phyloP scores from a whole-genome alignment of 495 filamentous ascomycete genomes.

The Articulospora tetracladia region DNA sequence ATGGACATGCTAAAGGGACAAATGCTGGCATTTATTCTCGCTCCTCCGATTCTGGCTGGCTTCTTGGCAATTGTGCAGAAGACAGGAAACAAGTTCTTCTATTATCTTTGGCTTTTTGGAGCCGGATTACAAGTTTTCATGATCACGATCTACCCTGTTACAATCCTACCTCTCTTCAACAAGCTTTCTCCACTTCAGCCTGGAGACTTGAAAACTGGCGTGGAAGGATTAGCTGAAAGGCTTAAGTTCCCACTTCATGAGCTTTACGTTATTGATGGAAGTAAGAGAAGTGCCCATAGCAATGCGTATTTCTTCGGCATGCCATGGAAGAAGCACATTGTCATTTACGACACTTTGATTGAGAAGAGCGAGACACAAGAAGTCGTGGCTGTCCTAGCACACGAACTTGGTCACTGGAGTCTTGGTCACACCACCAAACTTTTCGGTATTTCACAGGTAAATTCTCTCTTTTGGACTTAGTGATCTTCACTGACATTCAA shows the following conservation, averaged over 20 bases:
- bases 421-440: conserved; percentile 91
- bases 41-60: conserved; percentile 80
- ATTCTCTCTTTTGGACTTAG: neutral
- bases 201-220: conserved; percentile 79
- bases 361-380: conserved; percentile 90
- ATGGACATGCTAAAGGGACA: conserved; percentile 92
- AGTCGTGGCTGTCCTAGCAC: conserved; percentile 90
- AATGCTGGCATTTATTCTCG: conserved; percentile 71
- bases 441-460: conserved; percentile 83
- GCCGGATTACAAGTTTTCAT: conserved; percentile 84
- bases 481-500: conserved; percentile 26
- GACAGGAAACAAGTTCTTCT: conserved; percentile 91
- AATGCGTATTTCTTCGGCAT: conserved; percentile 98
- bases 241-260: conserved; percentile 88
- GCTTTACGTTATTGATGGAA: conserved; percentile 94
- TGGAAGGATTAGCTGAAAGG: conserved; percentile 78
- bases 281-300: conserved; percentile 93
- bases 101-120: conserved; percentile 93
- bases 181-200: conserved; percentile 91
- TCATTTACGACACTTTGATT: conserved; percentile 96
- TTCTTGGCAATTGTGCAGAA: conserved; percentile 89
- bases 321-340: conserved; percentile 99
- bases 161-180: conserved; percentile 95
- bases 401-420: conserved; percentile 97
- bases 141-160: conserved; percentile 93